Percentiles rank a stretch among this genome's conserved stretches.
Conservation (phyloP, 2,329 filamentous ascomycete species). For the Aureobasidium sp. region DNA sequence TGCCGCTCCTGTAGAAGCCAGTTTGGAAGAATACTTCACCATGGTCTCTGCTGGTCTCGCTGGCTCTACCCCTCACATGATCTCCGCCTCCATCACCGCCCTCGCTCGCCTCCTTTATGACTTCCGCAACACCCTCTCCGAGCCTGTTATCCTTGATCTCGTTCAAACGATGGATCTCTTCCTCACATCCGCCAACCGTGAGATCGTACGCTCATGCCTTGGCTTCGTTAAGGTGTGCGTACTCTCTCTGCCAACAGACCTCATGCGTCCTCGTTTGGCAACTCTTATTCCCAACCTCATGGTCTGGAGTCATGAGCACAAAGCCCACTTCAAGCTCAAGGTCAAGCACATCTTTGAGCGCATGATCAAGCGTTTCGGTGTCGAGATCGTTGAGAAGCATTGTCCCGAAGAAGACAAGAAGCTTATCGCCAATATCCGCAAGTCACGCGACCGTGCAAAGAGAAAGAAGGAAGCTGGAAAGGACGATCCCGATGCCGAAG, state of each 20-base stretch:
- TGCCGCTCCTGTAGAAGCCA: slow-evolving; percentile 69
- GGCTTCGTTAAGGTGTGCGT: slow-evolving; percentile 96
- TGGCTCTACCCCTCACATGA: slow-evolving; percentile 91
- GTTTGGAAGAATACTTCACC: slow-evolving; percentile 90
- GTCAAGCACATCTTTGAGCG: slow-evolving; percentile 97
- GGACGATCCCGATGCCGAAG: slow-evolving; percentile 39
- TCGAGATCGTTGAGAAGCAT: slow-evolving; percentile 68
- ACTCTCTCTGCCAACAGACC: slow-evolving; percentile 70
- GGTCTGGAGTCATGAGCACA: slow-evolving; percentile 96
- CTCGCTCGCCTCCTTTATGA: slow-evolving; percentile 90
- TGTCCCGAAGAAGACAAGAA: slow-evolving; percentile 85
- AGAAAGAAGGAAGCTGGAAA: slow-evolving; percentile 68
- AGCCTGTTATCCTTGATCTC: slow-evolving; percentile 69
- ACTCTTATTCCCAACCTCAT: slow-evolving; percentile 83
- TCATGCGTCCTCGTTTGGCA: slow-evolving; percentile 70
- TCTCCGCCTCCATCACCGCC: slow-evolving; percentile 92
- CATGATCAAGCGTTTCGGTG: slow-evolving; percentile 85
- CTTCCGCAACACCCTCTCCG: slow-evolving; percentile 65
- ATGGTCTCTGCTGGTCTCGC: slow-evolving; percentile 97
- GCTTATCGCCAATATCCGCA: slow-evolving; percentile 87
- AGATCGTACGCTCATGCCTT: slow-evolving; percentile 89
- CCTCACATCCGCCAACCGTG: slow-evolving; percentile 89
- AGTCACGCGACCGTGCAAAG: slow-evolving; percentile 86
- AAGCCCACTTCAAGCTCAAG: slow-evolving; percentile 92
- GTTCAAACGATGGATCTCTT: slow-evolving; percentile 95